Conservation (phyloP, 352 stramenopile genomes). For the Globisporangium recalcitrans region DNA sequence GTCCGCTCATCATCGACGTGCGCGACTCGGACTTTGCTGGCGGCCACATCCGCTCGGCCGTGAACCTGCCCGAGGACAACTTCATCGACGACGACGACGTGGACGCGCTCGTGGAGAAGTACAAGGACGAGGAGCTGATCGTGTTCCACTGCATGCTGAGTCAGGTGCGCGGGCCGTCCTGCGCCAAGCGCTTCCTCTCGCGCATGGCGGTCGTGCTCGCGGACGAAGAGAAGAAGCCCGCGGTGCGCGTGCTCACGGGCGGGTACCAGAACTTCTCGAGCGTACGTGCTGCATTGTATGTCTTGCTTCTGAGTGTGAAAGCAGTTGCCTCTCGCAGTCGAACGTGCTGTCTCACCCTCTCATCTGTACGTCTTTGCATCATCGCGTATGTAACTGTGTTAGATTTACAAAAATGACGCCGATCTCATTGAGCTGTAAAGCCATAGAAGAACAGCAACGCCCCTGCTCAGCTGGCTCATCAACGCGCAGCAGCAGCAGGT, state of each 20-base stretch:
- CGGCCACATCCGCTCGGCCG: constrained; percentile 67
- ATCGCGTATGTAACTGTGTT: neutral
- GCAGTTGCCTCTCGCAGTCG: neutral
- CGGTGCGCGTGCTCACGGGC: constrained; percentile 63
- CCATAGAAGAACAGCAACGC: neutral
- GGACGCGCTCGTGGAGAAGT: constrained; percentile 62
- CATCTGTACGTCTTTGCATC: too few relatives aligned
- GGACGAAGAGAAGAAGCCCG: constrained; percentile 36
- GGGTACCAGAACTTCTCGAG: constrained; percentile 63
- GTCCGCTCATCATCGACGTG: constrained; percentile 67
- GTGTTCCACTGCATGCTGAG: constrained; percentile 89
- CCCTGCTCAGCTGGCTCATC: neutral
- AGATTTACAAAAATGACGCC: constrained; percentile 23
- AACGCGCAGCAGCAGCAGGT: neutral
- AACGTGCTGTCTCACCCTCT: neutral
- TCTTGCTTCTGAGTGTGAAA: neutral
- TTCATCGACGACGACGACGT: constrained; percentile 82
- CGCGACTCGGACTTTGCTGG: constrained; percentile 67
- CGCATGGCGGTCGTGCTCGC: constrained; percentile 52
- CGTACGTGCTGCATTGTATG: constrained; percentile 23
- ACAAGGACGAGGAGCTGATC: constrained; percentile 55
- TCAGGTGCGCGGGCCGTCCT: constrained; percentile 76
- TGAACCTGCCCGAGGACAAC: constrained; percentile 76
- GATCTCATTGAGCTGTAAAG: constrained; percentile 19
- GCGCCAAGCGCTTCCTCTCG: constrained; percentile 65